phyloP scores from a whole-genome alignment of 2,329 filamentous ascomycete species.

The Calonectria pseudoreteaudii region DNA sequence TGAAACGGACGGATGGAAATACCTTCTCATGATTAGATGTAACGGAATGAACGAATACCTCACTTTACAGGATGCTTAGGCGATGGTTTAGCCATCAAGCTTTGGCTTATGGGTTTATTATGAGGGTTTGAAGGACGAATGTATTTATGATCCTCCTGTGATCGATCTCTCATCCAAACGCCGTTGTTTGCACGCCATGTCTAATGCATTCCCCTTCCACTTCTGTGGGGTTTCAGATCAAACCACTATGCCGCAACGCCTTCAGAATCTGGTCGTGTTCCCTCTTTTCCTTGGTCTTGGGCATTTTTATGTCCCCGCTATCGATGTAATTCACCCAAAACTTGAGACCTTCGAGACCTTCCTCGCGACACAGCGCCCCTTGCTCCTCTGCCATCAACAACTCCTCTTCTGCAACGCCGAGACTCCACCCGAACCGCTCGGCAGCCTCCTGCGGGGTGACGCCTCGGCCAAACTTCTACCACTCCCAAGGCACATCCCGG shows the following conservation, averaged over 20 bases:
- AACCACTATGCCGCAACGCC: slow-evolving; percentile 57
- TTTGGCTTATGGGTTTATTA: not conserved
- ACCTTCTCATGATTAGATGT: slow-evolving; percentile 9
- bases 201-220: slow-evolving; percentile 6
- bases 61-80: not conserved
- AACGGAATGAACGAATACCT: slow-evolving; percentile 1
- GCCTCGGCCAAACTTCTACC: slow-evolving; percentile 81
- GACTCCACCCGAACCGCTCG: slow-evolving; percentile 94
- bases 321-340: slow-evolving; percentile 90
- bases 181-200: slow-evolving; percentile 11
- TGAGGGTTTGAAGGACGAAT: not conserved
- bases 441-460: slow-evolving; percentile 92
- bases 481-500: slow-evolving; percentile 78
- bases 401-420: slow-evolving; percentile 95
- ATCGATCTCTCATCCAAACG: slow-evolving; percentile 5
- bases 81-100: not conserved
- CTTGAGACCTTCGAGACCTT: slow-evolving; percentile 87
- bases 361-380: slow-evolving; percentile 89
- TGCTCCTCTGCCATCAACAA: slow-evolving; percentile 96
- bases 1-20: slow-evolving; percentile 2
- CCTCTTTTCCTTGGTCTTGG: slow-evolving; percentile 43
- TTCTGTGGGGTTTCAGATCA: slow-evolving; percentile 30
- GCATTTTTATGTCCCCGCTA: slow-evolving; percentile 53
- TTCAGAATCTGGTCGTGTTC: slow-evolving; percentile 56
- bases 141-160: not conserved